Conservation (phyloP, 2,329 filamentous ascomycete species). For the Cercospora nicotianae region DNA sequence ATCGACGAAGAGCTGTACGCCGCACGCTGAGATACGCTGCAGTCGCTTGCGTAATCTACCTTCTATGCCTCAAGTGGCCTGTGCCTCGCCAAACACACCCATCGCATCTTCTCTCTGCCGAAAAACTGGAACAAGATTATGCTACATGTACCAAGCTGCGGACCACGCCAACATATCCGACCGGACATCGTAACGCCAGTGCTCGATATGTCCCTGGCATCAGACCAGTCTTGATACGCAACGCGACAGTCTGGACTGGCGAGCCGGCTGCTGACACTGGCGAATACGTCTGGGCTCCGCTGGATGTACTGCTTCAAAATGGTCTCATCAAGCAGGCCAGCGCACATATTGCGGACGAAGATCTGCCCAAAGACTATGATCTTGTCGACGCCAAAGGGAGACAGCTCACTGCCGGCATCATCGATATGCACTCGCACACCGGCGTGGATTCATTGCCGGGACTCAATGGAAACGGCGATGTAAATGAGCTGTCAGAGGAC, state of each 20-base stretch:
- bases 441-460: slow-evolving; percentile 60
- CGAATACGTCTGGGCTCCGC: slow-evolving; percentile 58
- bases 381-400: slow-evolving; percentile 61
- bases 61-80: background rate
- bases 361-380: slow-evolving; percentile 51
- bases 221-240: slow-evolving; percentile 63
- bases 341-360: slow-evolving; percentile 44
- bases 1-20: background rate
- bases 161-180: slow-evolving; percentile 56
- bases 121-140: slow-evolving; percentile 57
- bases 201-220: slow-evolving; percentile 61
- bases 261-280: slow-evolving; percentile 58
- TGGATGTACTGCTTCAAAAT: slow-evolving; percentile 62
- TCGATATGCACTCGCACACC: slow-evolving; percentile 71
- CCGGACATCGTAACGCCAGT: slow-evolving; percentile 58
- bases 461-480: slow-evolving; percentile 57
- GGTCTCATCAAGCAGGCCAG: slow-evolving; percentile 61
- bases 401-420: slow-evolving; percentile 64
- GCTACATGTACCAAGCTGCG: slow-evolving; percentile 58
- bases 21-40: background rate
- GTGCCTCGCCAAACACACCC: background rate
- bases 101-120: slow-evolving; percentile 48
- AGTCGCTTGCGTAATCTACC: background rate
- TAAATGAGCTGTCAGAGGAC: slow-evolving; percentile 63
- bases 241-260: slow-evolving; percentile 67